Evolutionary conservation across 495 filamentous ascomycete genomes (phyloP), one percentile per base, ranked within the genome.

Genomic region (Hyaloscypha bicolor): DNA sequence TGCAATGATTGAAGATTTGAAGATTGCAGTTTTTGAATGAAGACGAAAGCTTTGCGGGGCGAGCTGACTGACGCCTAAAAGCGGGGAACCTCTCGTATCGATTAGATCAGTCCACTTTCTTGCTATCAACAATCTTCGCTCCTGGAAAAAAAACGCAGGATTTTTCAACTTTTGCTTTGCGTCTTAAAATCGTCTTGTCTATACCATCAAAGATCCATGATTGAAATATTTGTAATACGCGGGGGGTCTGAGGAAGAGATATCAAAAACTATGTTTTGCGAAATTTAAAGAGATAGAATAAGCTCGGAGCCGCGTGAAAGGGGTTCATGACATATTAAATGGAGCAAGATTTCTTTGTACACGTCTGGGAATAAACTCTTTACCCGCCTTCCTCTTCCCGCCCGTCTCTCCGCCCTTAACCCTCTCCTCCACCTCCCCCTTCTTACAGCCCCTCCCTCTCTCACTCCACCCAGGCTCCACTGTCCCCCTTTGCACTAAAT

Each of bases 401-500:
- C 25, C 25, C 25, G n/a, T 53, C 16, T 53, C 4, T 25, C 21
- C 4, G 53, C 4, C 25, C 53, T 55, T 4, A n/a, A 21, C 51
- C 51, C 9, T 16, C 53, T 56, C 53, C 53, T 56, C 39, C 53
- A 12, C 21, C 53, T 29, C 25, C 53, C 22, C 11, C 53, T 56
- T n/a, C 42, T 48, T 19, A 45, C 6, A 4, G 14, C 42, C 42
- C 14, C 53, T 55, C 25, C 14, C 53, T 19, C 53, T 55, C 21
- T 56, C 37, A 60, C 60, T 51, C 32, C 60, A 53, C 6, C 53
- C 52, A 8, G 60, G 8, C 37, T 63, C 55, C 25, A 69, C 66
- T 0, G 66, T 64, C 48, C 61, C 66, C 66, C 30, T 64, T 64
- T 1, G 60, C 51, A 1, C 22, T 69, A 3, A 48, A 69, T 21